A percentile compares a stretch with the other conserved stretches of the same genome.
Conservation (phyloP, 148 eudicot genomes). For the Camellia granthamiana region DNA sequence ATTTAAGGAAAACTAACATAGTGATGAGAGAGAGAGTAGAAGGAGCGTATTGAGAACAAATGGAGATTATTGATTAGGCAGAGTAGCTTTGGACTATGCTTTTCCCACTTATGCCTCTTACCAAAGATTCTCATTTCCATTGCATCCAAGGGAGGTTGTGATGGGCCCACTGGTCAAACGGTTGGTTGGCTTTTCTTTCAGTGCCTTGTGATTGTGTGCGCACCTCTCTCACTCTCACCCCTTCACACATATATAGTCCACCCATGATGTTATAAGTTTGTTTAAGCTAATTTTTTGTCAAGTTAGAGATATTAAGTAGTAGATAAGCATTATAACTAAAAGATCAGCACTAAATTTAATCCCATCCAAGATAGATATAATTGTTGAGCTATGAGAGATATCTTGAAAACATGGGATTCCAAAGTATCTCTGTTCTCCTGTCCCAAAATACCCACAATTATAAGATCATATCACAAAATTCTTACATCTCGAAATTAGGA, state of each 20-base stretch:
- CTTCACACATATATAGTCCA: too few species aligned
- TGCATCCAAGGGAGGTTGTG: not conserved
- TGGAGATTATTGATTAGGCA: conserved; percentile 30
- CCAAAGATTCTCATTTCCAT: conserved; percentile 20
- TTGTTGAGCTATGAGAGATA: not conserved
- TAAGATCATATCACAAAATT: too few species aligned
- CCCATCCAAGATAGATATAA: too few species aligned
- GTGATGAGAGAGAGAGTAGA: conserved; percentile 1
- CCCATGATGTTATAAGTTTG: not conserved
- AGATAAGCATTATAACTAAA: not conserved
- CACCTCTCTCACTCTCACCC: not conserved
- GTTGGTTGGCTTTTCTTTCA: conserved; percentile 29
- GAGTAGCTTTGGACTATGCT: conserved; percentile 21
- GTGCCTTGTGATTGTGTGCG: conserved; percentile 19
- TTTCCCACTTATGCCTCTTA: conserved; percentile 15
- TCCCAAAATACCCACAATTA: too few species aligned
- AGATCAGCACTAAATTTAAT: too few species aligned
- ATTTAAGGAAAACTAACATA: not conserved
- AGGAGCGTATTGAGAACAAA: conserved; percentile 3
- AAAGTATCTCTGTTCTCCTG: too few species aligned
- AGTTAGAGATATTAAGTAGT: not conserved
- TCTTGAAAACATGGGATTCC: not conserved
- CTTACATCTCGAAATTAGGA: too few species aligned
- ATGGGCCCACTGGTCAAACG: conserved; percentile 28
- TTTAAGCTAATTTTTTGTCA: not conserved